Evolutionary conservation across 352 stramenopile species (phyloP), one percentile per base, ranked within the genome.

Genomic region (Phytophthora capsici): DNA sequence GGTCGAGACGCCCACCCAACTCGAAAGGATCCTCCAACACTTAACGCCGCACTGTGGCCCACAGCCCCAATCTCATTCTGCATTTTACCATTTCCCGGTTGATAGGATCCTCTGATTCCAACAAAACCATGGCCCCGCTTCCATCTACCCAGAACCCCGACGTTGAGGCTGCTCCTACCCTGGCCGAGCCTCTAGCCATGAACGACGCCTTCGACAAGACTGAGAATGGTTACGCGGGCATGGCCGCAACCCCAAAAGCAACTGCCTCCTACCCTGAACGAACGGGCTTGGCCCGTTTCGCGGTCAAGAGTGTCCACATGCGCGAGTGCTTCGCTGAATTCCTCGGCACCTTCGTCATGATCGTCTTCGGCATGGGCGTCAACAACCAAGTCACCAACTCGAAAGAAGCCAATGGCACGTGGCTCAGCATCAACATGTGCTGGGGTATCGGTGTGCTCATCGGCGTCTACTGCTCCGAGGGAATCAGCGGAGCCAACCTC

Each of bases 131-230:
- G 56, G 37, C 56, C 46, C 46, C 56, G 14, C 23, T 64, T 19
- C 56, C 56, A 13, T 64, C 56, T 2, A 52, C 13, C 26, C 56
- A 64, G 19, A 57, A 64, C 26, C 56, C 46, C 46, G 46, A 64
- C 23, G 55, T 63, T 20, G 55, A 63, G 8, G 30, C 55, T 32
- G 44, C 34, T 17, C 55, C 55, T 2, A 26, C 48, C 16, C 0
- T 63, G 13, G 45, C 45, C 16, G 57, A 65, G 8, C 57, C 57
- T 8, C 20, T 65, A n/a, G 17, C 38, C 13, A 17, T 66, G 19
- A 48, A 80, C 34, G 13, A 40, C 12, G 34, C 17, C 13, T 40
- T 40, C 4, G 34, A 40, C 34, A 40, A 40, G 34, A 19, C 34
- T 40, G 34, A 40, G 34, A 40, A 40, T 40, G 34, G 34, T 19